Base-by-base conservation (phyloP, 106 monocot species). In the Allium cepa region DNA sequence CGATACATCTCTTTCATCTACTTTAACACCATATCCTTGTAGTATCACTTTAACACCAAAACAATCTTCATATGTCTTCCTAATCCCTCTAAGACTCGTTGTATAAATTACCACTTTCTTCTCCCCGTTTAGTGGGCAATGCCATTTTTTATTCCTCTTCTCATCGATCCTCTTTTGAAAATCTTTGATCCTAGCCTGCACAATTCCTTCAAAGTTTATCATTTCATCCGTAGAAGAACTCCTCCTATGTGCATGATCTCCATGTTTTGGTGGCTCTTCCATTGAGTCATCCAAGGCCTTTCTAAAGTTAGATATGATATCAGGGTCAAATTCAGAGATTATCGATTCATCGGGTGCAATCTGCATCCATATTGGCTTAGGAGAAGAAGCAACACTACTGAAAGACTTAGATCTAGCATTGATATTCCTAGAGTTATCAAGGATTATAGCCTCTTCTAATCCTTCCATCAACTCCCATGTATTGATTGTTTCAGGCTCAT, bases 1-100 rank as follows among this genome's bases (percentile, higher is more conserved):
- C 8, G 90, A 99, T 2, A 87, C 79, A 71, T 99, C 97, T 68
- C 92, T 74, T 79, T 97, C 97, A 62, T 97, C 92, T 58, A 92
- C 55, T 13, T 70, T 71, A 6, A 90, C 79, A 7, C 82, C 71
- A 53, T 87, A 87, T 6, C 85, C 78, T 47, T 69, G 73, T 1
- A 93, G 67, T 17, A 99, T 85, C 18, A 66, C 56, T 36, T 58
- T 72, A 5, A 75, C 72, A 0, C 53, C 53, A 69, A 73, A 72
- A 67, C 99, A 99, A 56, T 99, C 90, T 70, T 93, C 99, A 67
- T 79, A 87, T 0, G 99, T 99, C 70, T 74, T 87, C 10, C 93
- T 56, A 26, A 99, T 72, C 0, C 93, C 93, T 9, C 93, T 79
- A 14, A 99, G 72, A 72, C 99, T 99, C 0, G 93, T 99, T 75